Evolutionary conservation across 106 monocot genomes (phyloP).

Genomic region (Cymbidium sinense): DNA sequence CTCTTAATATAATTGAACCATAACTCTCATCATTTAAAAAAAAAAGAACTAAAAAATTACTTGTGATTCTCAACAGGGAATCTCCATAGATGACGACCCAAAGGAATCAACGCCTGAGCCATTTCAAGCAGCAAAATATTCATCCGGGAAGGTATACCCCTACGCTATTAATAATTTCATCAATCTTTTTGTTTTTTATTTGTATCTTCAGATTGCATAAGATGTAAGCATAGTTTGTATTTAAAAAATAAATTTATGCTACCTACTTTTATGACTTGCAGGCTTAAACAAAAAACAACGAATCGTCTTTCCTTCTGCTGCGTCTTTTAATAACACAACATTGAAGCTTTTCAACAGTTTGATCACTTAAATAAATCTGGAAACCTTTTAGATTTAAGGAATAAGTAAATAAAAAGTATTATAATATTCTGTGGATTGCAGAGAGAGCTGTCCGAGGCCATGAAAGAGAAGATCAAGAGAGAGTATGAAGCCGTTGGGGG

Average conservation of each 20-base stretch:
- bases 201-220: no score
- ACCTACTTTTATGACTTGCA: constrained; percentile 62
- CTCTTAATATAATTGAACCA: no score
- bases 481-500: constrained; percentile 86
- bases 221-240: no score
- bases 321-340: constrained; percentile 48
- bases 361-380: constrained; percentile 18
- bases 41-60: no score
- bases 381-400: not conserved
- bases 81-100: constrained; percentile 39
- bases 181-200: no score
- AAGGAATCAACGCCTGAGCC: constrained; percentile 40
- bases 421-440: constrained; percentile 53
- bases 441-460: constrained; percentile 72
- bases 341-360: constrained; percentile 43
- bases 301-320: constrained; percentile 50
- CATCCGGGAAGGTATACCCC: constrained; percentile 39
- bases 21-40: no score
- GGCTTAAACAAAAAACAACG: constrained; percentile 44
- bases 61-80: constrained; percentile 32
- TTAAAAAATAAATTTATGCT: constrained; percentile 26
- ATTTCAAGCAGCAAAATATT: constrained; percentile 76
- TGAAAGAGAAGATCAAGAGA: constrained; percentile 84
- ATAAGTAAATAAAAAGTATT: constrained; percentile 18
- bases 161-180: no score